Conservation (phyloP, 169 alveolate species). For the Besnoitia besnoiti region DNA sequence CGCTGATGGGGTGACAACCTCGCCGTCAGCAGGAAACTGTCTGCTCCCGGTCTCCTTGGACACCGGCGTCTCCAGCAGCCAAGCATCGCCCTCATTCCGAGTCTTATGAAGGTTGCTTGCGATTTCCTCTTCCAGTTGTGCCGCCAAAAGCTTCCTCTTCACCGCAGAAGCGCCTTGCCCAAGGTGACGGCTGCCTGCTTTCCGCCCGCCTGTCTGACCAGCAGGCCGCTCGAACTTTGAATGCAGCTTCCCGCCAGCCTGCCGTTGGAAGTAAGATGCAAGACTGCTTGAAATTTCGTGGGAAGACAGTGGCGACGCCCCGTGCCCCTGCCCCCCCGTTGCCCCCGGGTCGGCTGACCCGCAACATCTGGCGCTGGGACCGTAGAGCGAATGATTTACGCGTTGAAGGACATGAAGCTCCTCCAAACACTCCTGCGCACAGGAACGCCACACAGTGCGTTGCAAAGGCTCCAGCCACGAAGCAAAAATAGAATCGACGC, state of each 20-base stretch:
- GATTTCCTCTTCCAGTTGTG: neutral
- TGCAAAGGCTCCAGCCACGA: too few relatives aligned
- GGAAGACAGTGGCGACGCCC: neutral
- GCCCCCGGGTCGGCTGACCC: neutral
- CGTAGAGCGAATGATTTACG: neutral
- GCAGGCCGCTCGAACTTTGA: neutral
- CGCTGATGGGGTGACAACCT: neutral
- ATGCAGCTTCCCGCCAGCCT: slow-evolving; percentile 8
- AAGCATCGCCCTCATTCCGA: neutral
- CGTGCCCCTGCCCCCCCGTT: neutral
- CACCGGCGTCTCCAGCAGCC: neutral
- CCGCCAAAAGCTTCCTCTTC: neutral
- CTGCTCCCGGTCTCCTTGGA: neutral
- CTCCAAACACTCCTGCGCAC: slow-evolving; percentile 50
- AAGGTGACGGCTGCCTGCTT: neutral
- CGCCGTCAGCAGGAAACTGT: neutral
- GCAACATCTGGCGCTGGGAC: too few relatives aligned
- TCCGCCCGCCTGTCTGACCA: neutral
- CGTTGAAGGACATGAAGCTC: slow-evolving; percentile 57
- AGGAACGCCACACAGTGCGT: too few relatives aligned
- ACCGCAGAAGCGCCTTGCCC: neutral
- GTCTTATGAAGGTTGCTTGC: neutral
- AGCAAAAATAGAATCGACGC: too few relatives aligned
- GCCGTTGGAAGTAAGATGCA: neutral
- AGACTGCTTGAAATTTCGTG: neutral